These are phyloP conservation scores for Boletus subcaerulescens DNA, from an alignment of 768 basidiomycete genomes.

Conservation along the genomic window DNA sequence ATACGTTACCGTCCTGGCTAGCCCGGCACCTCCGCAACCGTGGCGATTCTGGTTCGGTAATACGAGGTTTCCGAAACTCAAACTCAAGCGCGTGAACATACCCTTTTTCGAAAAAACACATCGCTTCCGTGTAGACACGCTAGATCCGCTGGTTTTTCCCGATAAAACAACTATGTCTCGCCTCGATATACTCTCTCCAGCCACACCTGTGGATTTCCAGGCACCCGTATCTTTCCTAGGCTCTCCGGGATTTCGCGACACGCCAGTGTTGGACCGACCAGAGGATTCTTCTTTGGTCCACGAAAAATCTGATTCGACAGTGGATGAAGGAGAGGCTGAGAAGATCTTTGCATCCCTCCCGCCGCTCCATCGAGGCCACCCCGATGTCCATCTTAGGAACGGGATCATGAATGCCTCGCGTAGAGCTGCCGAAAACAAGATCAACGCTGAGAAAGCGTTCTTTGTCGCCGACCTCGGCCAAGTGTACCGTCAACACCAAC, in stretches of 20 bases:
- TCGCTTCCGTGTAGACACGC: conserved; percentile 23
- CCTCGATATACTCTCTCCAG: conserved; percentile 46
- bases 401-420: conserved; percentile 68
- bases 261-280: conserved; percentile 11
- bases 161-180: conserved; percentile 51
- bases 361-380: conserved; percentile 63
- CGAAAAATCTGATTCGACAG: conserved; percentile 51
- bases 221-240: conserved; percentile 30
- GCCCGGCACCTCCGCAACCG: conserved; percentile 61
- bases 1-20: conserved; percentile 52
- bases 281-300: conserved; percentile 20
- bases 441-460: conserved; percentile 89
- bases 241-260: conserved; percentile 23
- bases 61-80: conserved; percentile 39
- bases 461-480: conserved; percentile 92
- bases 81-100: conserved; percentile 22
- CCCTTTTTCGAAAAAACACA: conserved; percentile 26
- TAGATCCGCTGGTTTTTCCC: conserved; percentile 17
- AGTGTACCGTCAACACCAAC: conserved; percentile 79
- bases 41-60: conserved; percentile 78
- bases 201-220: conserved; percentile 27
- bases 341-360: conserved; percentile 61
- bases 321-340: conserved; percentile 36
- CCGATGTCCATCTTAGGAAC: conserved; percentile 69
- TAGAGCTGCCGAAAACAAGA: conserved; percentile 48